phyloP scores from a whole-genome alignment of 441 rosid species.

The Aleurites moluccanus region DNA sequence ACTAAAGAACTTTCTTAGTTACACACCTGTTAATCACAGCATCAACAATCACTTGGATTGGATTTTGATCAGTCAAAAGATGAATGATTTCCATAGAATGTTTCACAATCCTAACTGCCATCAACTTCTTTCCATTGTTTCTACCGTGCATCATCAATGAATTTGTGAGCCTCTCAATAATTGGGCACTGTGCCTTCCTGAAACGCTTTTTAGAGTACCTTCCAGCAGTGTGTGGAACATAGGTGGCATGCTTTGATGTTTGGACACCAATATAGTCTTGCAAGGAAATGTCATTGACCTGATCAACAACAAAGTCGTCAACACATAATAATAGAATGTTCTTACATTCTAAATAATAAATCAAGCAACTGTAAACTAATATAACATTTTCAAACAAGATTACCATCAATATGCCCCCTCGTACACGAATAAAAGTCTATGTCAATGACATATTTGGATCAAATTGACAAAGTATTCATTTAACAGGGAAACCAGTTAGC shows the following conservation, averaged over 20 bases:
- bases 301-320: background rate
- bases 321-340: background rate
- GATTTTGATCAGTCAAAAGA: conserved; percentile 71
- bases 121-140: conserved; percentile 79
- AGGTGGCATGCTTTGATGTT: conserved; percentile 74
- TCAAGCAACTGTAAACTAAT: background rate
- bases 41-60: conserved; percentile 82
- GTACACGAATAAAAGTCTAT: background rate
- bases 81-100: conserved; percentile 89
- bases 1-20: background rate
- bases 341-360: background rate
- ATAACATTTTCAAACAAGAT: background rate
- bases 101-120: conserved; percentile 76
- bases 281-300: conserved; percentile 69
- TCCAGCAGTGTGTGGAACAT: conserved; percentile 89
- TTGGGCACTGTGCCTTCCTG: conserved; percentile 94
- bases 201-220: conserved; percentile 83
- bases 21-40: conserved; percentile 76
- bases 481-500: background rate
- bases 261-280: conserved; percentile 64
- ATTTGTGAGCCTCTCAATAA: conserved; percentile 83
- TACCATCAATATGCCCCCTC: background rate
- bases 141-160: conserved; percentile 91
- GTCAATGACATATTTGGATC: no score
- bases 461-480: background rate